Percentiles rank a stretch among this genome's conserved stretches.
These are phyloP conservation scores for Talaromyces piceae DNA, from an alignment of 2,329 filamentous ascomycete species.

Conservation along the genomic window DNA sequence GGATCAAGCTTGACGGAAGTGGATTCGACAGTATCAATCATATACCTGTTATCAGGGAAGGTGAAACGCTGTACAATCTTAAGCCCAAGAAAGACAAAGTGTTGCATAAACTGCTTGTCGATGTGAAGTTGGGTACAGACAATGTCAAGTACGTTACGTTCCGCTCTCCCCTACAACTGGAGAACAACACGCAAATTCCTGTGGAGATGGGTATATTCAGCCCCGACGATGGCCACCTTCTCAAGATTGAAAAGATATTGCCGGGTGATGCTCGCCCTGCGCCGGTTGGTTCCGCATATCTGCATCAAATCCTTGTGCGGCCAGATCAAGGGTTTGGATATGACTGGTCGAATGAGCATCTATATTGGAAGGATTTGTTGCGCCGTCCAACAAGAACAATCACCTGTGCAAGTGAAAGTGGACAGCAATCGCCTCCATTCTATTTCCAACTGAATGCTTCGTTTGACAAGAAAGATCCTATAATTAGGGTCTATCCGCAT, in stretches of 20 bases:
- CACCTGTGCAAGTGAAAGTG: slow-evolving; percentile 78
- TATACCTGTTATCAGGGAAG: slow-evolving; percentile 87
- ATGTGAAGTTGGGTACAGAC: slow-evolving; percentile 82
- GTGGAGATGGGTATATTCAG: slow-evolving; percentile 91
- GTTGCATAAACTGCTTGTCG: slow-evolving; percentile 82
- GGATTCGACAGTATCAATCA: slow-evolving; percentile 87
- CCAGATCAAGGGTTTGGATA: slow-evolving; percentile 97
- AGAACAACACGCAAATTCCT: slow-evolving; percentile 95
- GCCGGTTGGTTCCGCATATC: slow-evolving; percentile 83
- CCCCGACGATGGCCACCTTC: slow-evolving; percentile 73
- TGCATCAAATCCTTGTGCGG: slow-evolving; percentile 79
- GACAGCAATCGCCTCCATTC: slow-evolving; percentile 70
- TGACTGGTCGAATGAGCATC: slow-evolving; percentile 79
- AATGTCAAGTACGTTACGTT: slow-evolving; percentile 98
- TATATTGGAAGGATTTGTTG: slow-evolving; percentile 90
- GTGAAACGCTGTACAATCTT: slow-evolving; percentile 81
- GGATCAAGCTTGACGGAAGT: slow-evolving; percentile 80
- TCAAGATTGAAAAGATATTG: slow-evolving; percentile 96
- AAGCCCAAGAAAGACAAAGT: slow-evolving; percentile 79
- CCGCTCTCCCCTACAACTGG: slow-evolving; percentile 80
- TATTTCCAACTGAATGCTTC: slow-evolving; percentile 93
- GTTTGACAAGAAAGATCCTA: slow-evolving; percentile 74
- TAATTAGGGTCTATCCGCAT: slow-evolving; percentile 80
- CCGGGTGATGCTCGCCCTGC: slow-evolving; percentile 85
- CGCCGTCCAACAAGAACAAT: slow-evolving; percentile 78